Evolutionary conservation across 257 asterid genomes (phyloP), one percentile per base, ranked within the genome.

Genomic region (Capsicum pubescens): DNA sequence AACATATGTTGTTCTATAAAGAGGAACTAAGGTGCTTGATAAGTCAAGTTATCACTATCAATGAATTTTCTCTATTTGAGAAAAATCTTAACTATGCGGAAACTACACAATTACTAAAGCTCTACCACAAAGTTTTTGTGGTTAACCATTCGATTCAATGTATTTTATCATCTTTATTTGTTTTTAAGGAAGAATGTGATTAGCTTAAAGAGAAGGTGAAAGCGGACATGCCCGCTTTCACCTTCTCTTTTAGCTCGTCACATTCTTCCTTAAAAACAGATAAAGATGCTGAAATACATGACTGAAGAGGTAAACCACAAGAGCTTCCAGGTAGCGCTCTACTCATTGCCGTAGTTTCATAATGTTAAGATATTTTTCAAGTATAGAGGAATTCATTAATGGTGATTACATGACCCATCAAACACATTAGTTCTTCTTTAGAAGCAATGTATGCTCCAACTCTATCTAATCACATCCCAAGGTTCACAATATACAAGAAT

Each of bases 131-230:
- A 21, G 19, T 48, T 55, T 54, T 63, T 10, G 9, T 64, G 10
- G 32, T 15, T 82, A 58, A 61, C 15, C 59, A 15, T 46, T 60
- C 12, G 19, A 11, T 21, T 72, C 42, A 9, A 48, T 36, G 3
- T 64, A 70, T 44, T 58, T 60, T 35, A 21, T 52, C n/a, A 80
- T 15, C 32, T 67, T 10, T 2, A 42, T 80, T 1, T 55, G 17
- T 69, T 19, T 88, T 85, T 67, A 90, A 95, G 97, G 95, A 87
- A 83, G 98, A 95, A 87, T 92, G 95, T 83, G 89, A 86, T 36
- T 91, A 88, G 32, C 84, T 95, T 87, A 87, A 80, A 84, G 82
- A 81, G 39, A 92, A 84, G 84, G 86, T 94, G 84, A 81, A 82
- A 77, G 88, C 91, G 56, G 95, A 95, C 81, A 84, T 8, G 26